Evolutionary conservation across 2,329 filamentous ascomycete genomes (phyloP), one percentile per base, ranked within the genome.

Genomic region (Fusarium veterinarium): DNA sequence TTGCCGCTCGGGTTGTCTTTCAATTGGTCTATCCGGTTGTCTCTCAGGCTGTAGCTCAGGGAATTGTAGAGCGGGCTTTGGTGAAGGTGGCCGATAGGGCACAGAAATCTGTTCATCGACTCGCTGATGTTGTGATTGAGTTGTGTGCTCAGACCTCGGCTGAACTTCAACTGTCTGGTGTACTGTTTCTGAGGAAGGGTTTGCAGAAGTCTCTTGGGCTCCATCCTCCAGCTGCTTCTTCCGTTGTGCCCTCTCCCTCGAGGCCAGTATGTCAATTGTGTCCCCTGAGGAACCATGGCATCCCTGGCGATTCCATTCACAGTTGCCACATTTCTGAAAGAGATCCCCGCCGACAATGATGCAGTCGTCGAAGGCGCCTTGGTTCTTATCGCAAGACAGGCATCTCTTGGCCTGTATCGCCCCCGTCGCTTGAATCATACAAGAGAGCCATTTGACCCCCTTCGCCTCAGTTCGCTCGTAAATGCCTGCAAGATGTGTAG

Each of bases 391-490:
- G 59, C 86, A 88, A 2, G 80, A 82, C 1, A 78, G 69, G 57
- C 86, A 88, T 33, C 81, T 80, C 25, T 78, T 75, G 0, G 74
- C 68, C 62, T 85, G 84, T 7, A 84, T 63, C 17, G 82, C 78
- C 3, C 86, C 86, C 0, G 82, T 86, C 4, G 86, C 86, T 66
- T 88, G 86, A 37, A 87, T 86, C 81, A 86, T 85, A 63, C 83
- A 84, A 17, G 83, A 83, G 12, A 86, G 71, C 84, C 85, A 87
- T 69, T 84, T 86, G 53, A 83, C 80, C 2, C 80, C 81, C 70
- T 85, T 84, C 5, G 75, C 76, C 49, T 85, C 83, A n/a, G 77
- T 79, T 11, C 82, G 80, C 17, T 83, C 82, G 58, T 85, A 84
- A 40, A 87, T 83, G 33, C 75, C 79, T 6, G 81, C 78, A 13